phyloP scores from a whole-genome alignment of 441 rosid genomes.

The Adansonia madagascariensis region DNA sequence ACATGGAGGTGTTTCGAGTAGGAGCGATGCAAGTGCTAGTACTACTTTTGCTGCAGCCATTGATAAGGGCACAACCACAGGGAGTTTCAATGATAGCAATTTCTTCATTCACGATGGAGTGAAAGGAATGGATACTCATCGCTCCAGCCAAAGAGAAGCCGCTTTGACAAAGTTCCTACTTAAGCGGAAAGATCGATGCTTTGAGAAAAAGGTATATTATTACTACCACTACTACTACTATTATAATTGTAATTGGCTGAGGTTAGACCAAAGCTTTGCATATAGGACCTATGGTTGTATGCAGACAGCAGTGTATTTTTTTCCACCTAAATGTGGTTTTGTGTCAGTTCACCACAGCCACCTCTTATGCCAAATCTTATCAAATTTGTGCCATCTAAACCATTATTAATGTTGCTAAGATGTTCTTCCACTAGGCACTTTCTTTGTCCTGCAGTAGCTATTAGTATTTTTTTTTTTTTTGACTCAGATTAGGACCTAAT shows the following conservation, averaged over 20 bases:
- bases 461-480: not conserved
- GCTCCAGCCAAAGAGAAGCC: conserved; percentile 65
- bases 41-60: conserved; percentile 26
- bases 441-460: not conserved
- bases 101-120: conserved; percentile 34
- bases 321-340: not conserved
- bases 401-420: not conserved
- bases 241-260: conserved; percentile 9
- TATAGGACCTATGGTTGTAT: conserved; percentile 7
- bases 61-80: conserved; percentile 29
- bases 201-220: conserved; percentile 66
- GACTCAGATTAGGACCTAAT: not conserved
- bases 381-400: not conserved
- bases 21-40: conserved; percentile 38
- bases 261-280: not conserved
- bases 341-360: not conserved
- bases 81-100: conserved; percentile 38
- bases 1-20: conserved; percentile 33
- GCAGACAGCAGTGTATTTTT: not conserved
- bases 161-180: conserved; percentile 69
- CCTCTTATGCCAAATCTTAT: conserved; percentile 6
- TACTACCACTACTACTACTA: not conserved
- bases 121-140: conserved; percentile 39
- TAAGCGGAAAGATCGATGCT: conserved; percentile 81
- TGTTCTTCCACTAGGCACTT: not conserved